These are phyloP conservation scores for Polyporus arcularius DNA, from an alignment of 768 basidiomycete genomes.

Conservation along the genomic window DNA sequence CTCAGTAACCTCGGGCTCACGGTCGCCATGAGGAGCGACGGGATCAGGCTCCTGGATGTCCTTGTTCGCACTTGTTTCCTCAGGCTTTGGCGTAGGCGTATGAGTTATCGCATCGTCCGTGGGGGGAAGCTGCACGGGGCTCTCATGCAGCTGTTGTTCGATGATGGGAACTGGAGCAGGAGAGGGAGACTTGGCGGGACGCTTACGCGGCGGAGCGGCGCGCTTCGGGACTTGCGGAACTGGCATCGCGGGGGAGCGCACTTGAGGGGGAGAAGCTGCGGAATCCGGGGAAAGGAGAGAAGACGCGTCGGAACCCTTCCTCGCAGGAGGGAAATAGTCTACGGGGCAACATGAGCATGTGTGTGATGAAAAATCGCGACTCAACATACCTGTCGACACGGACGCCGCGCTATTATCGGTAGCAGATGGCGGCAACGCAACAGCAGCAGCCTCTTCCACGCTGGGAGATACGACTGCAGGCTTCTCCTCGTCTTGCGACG, in stretches of 20 bases:
- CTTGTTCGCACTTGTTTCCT: constrained; percentile 7
- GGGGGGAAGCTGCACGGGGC: constrained; percentile 24
- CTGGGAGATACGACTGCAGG: background rate
- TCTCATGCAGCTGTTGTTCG: constrained; percentile 24
- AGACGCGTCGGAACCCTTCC: constrained; percentile 18
- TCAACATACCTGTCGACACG: constrained; percentile 6
- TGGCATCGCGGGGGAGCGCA: constrained; percentile 62
- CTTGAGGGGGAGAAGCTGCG: constrained; percentile 26
- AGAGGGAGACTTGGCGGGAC: constrained; percentile 54
- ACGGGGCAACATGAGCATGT: background rate
- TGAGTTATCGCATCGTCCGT: background rate
- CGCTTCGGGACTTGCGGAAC: constrained; percentile 73
- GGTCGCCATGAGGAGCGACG: constrained; percentile 15
- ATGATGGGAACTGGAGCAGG: constrained; percentile 26
- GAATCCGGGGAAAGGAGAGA: constrained; percentile 26
- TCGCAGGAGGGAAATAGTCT: constrained; percentile 21
- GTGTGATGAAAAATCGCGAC: too few relatives aligned
- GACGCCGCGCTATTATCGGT: background rate
- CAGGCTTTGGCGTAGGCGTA: constrained; percentile 1
- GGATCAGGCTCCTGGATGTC: constrained; percentile 5
- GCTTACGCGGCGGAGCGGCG: constrained; percentile 73
- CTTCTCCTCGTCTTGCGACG: background rate
- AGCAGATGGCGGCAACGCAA: background rate
- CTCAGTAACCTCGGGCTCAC: constrained; percentile 15
- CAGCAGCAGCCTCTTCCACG: background rate